Base-by-base conservation (phyloP, 2,329 filamentous ascomycete genomes). In the Venturia asperata region DNA sequence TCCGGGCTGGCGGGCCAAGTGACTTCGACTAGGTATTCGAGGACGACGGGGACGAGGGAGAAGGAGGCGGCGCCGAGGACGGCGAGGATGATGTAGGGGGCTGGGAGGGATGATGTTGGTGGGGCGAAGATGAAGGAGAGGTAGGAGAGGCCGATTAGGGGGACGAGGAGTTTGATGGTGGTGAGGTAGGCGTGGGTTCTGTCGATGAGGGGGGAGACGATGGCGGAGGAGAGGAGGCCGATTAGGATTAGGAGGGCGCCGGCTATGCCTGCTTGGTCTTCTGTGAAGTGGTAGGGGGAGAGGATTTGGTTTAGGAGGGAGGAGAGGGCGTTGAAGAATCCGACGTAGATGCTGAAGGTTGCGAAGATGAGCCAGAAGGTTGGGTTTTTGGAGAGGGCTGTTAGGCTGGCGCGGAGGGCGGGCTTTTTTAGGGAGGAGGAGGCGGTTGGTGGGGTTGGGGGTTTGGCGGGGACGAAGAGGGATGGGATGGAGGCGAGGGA, bases 261-360 rank as follows among this genome's bases (percentile, higher is more conserved):
- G 13, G 88, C 91, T 71, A 97, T 92, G 42, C 64, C 94, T 27
- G 93, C 90, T 65, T 96, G 83, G 68, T 88, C 88, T 74, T 96
- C 89, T 66, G 80, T 83, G 82, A 91, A 96, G 71, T 86, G 89
- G 77, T 97, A 93, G 0, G 94, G 94, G 47, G 85, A 80, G 68
- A 97, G 84, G 73, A 97, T 90, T 74, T 97, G 93, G 78, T 93
- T 96, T 11, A 97, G 82, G 1, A 97, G 84, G 1, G 89, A 89
- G 62, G 92, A 95, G 69, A 92, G 81, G 69, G 89, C 89, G 81
- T 97, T 97, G 86, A 99, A 99, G 79, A 94, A 88, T 71, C 89
- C 92, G 67, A 96, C 90, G 75, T 92, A 96, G 71, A 92, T 77
- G 68, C 84, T 79, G 77, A 93, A 97, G n/a, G 92, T 88, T 67